Percentiles rank a stretch among this genome's conserved stretches.
Conservation (phyloP, 208 protist species). For the Polymyxa betae region DNA sequence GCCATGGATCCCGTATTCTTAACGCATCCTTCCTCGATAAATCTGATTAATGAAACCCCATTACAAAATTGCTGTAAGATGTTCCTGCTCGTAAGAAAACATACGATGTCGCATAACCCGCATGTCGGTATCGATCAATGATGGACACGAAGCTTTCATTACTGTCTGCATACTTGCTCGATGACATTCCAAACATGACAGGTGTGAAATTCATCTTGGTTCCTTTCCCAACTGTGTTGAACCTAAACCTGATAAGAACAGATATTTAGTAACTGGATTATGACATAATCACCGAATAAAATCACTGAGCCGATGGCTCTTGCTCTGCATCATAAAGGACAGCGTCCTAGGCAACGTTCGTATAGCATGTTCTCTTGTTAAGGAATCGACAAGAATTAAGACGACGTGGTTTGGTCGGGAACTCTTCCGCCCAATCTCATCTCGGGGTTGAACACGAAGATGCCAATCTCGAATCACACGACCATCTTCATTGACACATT, state of each 20-base stretch:
- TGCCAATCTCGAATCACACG: not conserved
- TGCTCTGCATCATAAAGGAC: not conserved
- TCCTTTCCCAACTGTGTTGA: constrained; percentile 39
- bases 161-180: not conserved
- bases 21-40: constrained; percentile 39
- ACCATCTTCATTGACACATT: not conserved
- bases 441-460: constrained; percentile 7
- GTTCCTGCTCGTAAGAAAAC: not conserved
- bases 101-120: constrained; percentile 18
- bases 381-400: constrained; percentile 28
- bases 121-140: not conserved
- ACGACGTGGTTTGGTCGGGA: not conserved
- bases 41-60: not conserved
- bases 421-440: not conserved
- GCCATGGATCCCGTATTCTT: constrained; percentile 45
- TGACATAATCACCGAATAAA: not conserved
- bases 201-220: constrained; percentile 51
- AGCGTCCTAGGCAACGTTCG: not conserved
- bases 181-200: constrained; percentile 33
- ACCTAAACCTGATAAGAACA: not conserved
- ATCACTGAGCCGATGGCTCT: not conserved
- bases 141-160: not conserved
- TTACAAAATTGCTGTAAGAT: not conserved
- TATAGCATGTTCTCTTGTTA: constrained; percentile 31
- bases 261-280: not conserved